These are phyloP conservation scores for Musa acuminata DNA, from an alignment of 176 grass and related monocot species.

Conservation along the genomic window DNA sequence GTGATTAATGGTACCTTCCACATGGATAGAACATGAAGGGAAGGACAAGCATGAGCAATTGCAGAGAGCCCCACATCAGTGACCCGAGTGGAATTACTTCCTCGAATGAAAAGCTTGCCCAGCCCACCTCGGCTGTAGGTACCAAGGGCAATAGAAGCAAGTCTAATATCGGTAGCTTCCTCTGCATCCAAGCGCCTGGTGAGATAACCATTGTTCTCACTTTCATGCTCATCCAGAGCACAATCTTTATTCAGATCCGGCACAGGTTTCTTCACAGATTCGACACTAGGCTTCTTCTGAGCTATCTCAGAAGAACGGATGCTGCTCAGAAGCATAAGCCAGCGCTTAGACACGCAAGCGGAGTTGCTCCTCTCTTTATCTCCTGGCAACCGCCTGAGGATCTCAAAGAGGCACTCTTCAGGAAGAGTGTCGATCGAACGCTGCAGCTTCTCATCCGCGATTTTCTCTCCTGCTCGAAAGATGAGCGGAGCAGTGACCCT, in stretches of 20 bases:
- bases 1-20: conserved; percentile 64
- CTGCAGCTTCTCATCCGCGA: conserved; percentile 24
- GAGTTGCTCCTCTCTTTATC: conserved; percentile 48
- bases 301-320: conserved; percentile 63
- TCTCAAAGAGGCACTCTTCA: conserved; percentile 81
- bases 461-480: conserved; percentile 5
- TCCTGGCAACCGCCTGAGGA: conserved; percentile 62
- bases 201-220: conserved; percentile 25
- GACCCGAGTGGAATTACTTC: conserved; percentile 56
- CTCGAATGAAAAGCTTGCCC: conserved; percentile 38
- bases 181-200: conserved; percentile 41
- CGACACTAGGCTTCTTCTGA: neutral
- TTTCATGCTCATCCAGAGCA: conserved; percentile 21
- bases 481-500: conserved; percentile 49
- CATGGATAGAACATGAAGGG: conserved; percentile 45
- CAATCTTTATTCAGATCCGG: conserved; percentile 55
- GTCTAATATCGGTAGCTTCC: conserved; percentile 57
- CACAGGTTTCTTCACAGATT: conserved; percentile 19
- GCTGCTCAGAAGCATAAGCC: conserved; percentile 54
- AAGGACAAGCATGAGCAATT: conserved; percentile 42
- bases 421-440: conserved; percentile 63
- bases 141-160: conserved; percentile 45
- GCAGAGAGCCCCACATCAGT: conserved; percentile 64
- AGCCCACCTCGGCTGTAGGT: conserved; percentile 38
- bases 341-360: conserved; percentile 71